Base-by-base conservation (phyloP, 2,329 filamentous ascomycete genomes). In the Paracoccidioides lutzii region DNA sequence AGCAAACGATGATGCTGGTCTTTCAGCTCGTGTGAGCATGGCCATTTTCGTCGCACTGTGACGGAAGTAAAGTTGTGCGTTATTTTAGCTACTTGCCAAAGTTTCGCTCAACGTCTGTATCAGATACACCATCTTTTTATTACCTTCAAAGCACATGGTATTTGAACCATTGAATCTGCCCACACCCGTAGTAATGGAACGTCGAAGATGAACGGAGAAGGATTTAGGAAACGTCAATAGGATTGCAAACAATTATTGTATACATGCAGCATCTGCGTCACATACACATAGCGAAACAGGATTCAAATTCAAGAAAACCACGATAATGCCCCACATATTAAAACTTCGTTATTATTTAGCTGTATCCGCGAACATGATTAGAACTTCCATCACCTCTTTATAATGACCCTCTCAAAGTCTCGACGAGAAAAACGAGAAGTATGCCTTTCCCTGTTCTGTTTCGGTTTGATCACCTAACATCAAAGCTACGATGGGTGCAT, bases 401-500 rank as follows among this genome's bases (percentile, higher is more conserved):
- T 12, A 38, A 22, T 28, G 32, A 5, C 32, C 22, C 4, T 55
- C 51, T 55, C 51, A 60, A 22, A 61, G 52, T 9, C 53, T 51
- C n/a, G 58, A 54, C 10, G 55, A 57, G 55, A 74, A 61, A 62
- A 69, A 73, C 1, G 61, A 58, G 52, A 69, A 67, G n/a, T 72
- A 61, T 41, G 64, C 67, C 58, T 66, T 69, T 22, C 68, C 71
- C 62, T 74, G 72, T 58, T 70, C 62, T 1, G 71, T 73, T 57
- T 72, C 67, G 2, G 61, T 63, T 9, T 55, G 62, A 58, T 69
- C 66, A 5, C 67, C 65, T 28, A 74, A 48, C 54, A 70, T 64
- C 48, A 69, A 57, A 55, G 71, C 66, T 54, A 73, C 70, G n/a
- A 75, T 66, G 1, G 72, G 71, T 8, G 67, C 71, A 40, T 72